Conservation (phyloP, 176 grass and related monocot species). For the Phyllostachys edulis region DNA sequence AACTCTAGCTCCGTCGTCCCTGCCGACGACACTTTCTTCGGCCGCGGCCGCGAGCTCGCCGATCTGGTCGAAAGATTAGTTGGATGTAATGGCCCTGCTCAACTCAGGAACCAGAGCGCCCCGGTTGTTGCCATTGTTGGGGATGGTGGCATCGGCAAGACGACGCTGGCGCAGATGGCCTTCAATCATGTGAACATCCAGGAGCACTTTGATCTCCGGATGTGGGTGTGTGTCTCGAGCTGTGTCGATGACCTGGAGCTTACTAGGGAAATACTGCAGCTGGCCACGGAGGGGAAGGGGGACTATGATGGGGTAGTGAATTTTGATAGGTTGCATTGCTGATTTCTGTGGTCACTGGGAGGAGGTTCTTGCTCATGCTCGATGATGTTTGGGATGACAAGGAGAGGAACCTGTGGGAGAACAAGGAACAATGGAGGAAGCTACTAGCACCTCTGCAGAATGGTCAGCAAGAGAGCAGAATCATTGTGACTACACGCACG, state of each 20-base stretch:
- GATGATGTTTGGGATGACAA: constrained; percentile 56
- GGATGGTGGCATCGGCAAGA: constrained; percentile 51
- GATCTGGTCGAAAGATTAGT: constrained; percentile 17
- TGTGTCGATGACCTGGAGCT: constrained; percentile 18
- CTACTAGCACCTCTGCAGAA: constrained; percentile 34
- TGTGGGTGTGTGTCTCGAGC: constrained; percentile 43
- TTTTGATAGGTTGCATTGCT: constrained; percentile 37
- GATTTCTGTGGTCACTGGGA: neutral
- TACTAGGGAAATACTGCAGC: constrained; percentile 41
- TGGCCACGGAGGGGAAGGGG: neutral
- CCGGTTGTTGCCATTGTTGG: constrained; percentile 44
- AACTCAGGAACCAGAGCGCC: neutral
- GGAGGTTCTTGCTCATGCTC: constrained; percentile 55
- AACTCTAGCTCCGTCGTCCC: constrained; percentile 22
- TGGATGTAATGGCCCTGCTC: neutral
- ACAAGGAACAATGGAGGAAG: constrained; percentile 6
- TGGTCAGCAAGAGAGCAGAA: constrained; percentile 36
- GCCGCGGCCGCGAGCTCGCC: constrained; percentile 8
- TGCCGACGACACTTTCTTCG: neutral
- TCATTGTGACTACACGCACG: constrained; percentile 45
- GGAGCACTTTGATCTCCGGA: constrained; percentile 21
- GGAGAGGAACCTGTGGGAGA: neutral
- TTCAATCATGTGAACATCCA: constrained; percentile 20
- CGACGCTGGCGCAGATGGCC: constrained; percentile 40
- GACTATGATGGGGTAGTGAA: neutral